A percentile compares a stretch with the other conserved stretches of the same genome.
phyloP scores from a whole-genome alignment of 345 rosid genomes.

The Salix dunnii region DNA sequence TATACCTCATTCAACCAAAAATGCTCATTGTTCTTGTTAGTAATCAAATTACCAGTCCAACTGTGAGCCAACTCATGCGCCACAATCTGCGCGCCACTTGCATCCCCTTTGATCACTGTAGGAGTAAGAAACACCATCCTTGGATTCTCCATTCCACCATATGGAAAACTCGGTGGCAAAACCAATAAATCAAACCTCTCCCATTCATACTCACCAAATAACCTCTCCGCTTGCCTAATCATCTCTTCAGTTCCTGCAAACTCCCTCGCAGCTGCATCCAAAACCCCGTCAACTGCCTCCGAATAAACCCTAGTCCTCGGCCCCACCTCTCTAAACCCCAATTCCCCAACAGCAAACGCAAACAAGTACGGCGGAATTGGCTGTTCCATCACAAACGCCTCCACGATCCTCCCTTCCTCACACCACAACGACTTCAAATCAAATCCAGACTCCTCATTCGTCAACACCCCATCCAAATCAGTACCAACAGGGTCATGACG shows the following conservation, averaged over 20 bases:
- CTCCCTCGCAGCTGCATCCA: slow-evolving; percentile 77
- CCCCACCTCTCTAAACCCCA: slow-evolving; percentile 78
- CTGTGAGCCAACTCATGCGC: slow-evolving; percentile 94
- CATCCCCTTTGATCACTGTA: slow-evolving; percentile 85
- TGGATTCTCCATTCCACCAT: slow-evolving; percentile 93
- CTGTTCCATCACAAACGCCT: slow-evolving; percentile 85
- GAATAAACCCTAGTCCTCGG: slow-evolving; percentile 80
- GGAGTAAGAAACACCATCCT: slow-evolving; percentile 89
- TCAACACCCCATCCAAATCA: slow-evolving; percentile 25
- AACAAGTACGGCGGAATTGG: slow-evolving; percentile 90
- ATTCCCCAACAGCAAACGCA: slow-evolving; percentile 85
- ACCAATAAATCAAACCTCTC: slow-evolving; percentile 85
- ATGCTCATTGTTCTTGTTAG: slow-evolving; percentile 80
- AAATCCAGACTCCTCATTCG: slow-evolving; percentile 17
- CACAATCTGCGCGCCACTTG: slow-evolving; percentile 81
- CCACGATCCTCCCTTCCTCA: slow-evolving; percentile 68
- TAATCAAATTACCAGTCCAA: slow-evolving; percentile 92
- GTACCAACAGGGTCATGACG: slow-evolving; percentile 54
- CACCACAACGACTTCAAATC: slow-evolving; percentile 49
- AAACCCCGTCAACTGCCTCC: slow-evolving; percentile 48
- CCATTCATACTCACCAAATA: slow-evolving; percentile 83
- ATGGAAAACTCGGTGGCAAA: slow-evolving; percentile 89
- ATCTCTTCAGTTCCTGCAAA: slow-evolving; percentile 89
- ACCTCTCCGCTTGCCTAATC: slow-evolving; percentile 74
- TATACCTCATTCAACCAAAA: slow-evolving; percentile 95